A percentile compares a stretch with the other conserved stretches of the same genome.
Evolutionary conservation across 1,284 basidiomycete species (phyloP).

Genomic region (Cutaneotrichosporon curvatum): DNA sequence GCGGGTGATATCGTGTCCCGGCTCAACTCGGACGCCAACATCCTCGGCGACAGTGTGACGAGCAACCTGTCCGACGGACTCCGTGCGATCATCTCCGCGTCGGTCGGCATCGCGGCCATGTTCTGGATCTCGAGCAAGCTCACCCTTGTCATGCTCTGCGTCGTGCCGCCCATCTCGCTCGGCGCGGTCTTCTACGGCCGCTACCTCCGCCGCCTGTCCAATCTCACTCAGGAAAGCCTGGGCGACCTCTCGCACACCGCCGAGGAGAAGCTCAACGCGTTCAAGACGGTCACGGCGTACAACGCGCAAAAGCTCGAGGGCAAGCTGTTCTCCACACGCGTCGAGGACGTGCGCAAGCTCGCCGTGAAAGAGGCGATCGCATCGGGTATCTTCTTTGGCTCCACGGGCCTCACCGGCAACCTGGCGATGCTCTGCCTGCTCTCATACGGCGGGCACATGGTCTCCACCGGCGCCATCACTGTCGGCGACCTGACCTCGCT

Average conservation of each 20-base stretch:
- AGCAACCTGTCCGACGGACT: slow-evolving; percentile 87
- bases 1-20: slow-evolving; percentile 92
- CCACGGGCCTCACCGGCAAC: slow-evolving; percentile 91
- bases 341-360: slow-evolving; percentile 64
- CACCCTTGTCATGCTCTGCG: slow-evolving; percentile 83
- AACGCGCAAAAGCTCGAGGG: slow-evolving; percentile 68
- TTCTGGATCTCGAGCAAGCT: slow-evolving; percentile 86
- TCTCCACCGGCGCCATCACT: slow-evolving; percentile 76
- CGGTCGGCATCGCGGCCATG: slow-evolving; percentile 89
- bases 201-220: slow-evolving; percentile 85
- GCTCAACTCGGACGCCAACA: slow-evolving; percentile 83
- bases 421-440: slow-evolving; percentile 80
- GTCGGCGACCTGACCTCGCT: slow-evolving; percentile 86
- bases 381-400: slow-evolving; percentile 85
- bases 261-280: slow-evolving; percentile 83
- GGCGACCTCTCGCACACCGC: slow-evolving; percentile 92
- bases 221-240: slow-evolving; percentile 85
- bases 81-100: slow-evolving; percentile 73
- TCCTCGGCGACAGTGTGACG: slow-evolving; percentile 91
- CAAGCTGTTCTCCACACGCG: slow-evolving; percentile 50
- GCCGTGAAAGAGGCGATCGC: slow-evolving; percentile 84
- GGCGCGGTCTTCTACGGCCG: slow-evolving; percentile 95
- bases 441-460: slow-evolving; percentile 88
- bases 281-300: slow-evolving; percentile 88
- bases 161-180: slow-evolving; percentile 91